Base-by-base conservation (phyloP, 371 early-diverging fungal genomes). In the Polyrhizophydium stewartii region DNA sequence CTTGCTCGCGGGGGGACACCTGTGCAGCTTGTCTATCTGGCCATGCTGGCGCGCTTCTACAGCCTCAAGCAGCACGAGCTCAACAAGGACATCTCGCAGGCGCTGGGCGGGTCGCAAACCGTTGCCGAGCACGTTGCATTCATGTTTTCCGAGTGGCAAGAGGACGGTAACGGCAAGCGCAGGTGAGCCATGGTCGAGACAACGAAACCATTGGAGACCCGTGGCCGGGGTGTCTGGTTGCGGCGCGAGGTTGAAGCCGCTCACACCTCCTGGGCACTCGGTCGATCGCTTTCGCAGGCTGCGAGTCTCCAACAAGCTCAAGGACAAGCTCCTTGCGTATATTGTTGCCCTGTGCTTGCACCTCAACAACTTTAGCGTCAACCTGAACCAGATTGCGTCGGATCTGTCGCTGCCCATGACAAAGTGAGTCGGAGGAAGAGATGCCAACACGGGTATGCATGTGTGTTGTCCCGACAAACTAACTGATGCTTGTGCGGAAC, bases 321-420 rank as follows among this genome's bases (percentile, higher is more conserved):
- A 85, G 59, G 91, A 90, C 71, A 89, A 84, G 73, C 76, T 93
- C n/a, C 72, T 87, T 13, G 86, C 88, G 64, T 88, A 90, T 62
- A 85, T 90, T 61, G 68, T 90, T 49, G 83, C 85, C 12, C 71
- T 92, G 37, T 81, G 83, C 63, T 75, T 93, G 59, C 81, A 79
- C 22, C 70, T 92, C 9, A 85, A 88, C 67, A 82, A 86, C 70
- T 92, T 82, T 75, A 79, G 74, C 22, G 67, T 88, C 45, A 77
- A 88, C 33, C 77, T 85, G 5, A 69, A 75, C 12, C 71, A 74
- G 16, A 64, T 92, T 60, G 85, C 88, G 1, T 69, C 73, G 13
- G 92, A 92, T 63, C 72, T 92, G 62, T 78, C 78, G 9, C 49
- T 47, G 25, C 32, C 60, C 3, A 30, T 46, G 2, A 60, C 51